Conservation (phyloP, 805 yeast genomes). For the Kregervanrija fluxuum region DNA sequence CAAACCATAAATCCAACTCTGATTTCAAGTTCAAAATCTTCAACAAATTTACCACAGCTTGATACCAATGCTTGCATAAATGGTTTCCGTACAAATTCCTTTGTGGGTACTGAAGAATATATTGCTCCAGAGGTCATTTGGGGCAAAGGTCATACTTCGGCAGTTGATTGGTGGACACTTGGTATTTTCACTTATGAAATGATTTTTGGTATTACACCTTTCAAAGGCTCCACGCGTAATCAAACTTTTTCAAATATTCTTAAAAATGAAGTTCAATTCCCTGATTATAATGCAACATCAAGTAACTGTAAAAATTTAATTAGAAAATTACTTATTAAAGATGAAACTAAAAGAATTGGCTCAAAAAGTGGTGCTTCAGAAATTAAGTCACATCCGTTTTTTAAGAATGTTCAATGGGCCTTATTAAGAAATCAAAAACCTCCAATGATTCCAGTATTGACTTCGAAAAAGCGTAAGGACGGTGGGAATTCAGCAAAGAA, state of each 20-base stretch:
- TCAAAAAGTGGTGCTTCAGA: slow-evolving; percentile 94
- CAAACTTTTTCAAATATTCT: slow-evolving; percentile 84
- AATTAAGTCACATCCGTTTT: slow-evolving; percentile 83
- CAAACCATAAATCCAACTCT: slow-evolving; percentile 72
- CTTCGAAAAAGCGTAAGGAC: slow-evolving; percentile 17
- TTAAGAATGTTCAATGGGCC: slow-evolving; percentile 94
- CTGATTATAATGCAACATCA: slow-evolving; percentile 51
- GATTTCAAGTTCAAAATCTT: slow-evolving; percentile 29
- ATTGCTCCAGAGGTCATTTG: slow-evolving; percentile 97
- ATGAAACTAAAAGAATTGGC: slow-evolving; percentile 83
- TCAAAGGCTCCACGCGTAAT: slow-evolving; percentile 84
- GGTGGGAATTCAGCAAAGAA: slow-evolving; percentile 8
- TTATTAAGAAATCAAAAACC: slow-evolving; percentile 86
- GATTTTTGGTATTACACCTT: slow-evolving; percentile 94
- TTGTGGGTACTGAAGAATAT: slow-evolving; percentile 98
- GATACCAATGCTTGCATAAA: slow-evolving; percentile 95
- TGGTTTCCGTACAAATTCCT: slow-evolving; percentile 94
- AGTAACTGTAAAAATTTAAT: slow-evolving; percentile 74
- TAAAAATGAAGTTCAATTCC: slow-evolving; percentile 76
- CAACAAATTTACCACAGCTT: slow-evolving; percentile 48
- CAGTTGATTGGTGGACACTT: slow-evolving; percentile 99
- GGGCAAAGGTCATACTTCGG: slow-evolving; percentile 95
- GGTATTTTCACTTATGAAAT: slow-evolving; percentile 91
- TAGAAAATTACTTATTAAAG: slow-evolving; percentile 76
- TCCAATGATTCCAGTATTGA: slow-evolving; percentile 85